phyloP scores from a whole-genome alignment of 1,284 basidiomycete genomes.

The Caloboletus inedulis region DNA sequence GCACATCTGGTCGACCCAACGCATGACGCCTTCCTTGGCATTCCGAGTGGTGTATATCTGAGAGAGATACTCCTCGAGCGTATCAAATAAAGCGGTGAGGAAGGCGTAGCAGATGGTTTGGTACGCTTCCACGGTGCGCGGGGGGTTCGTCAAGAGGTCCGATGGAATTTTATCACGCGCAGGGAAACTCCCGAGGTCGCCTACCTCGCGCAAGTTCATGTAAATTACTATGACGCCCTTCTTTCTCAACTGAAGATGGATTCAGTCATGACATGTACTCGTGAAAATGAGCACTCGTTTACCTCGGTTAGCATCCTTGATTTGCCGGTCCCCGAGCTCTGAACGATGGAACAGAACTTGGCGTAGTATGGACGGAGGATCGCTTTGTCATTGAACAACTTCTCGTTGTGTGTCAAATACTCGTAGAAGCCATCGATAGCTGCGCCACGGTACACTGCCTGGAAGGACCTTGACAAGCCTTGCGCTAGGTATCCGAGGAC shows the following conservation, averaged over 20 bases:
- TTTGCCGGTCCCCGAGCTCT: too few relatives aligned
- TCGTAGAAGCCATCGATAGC: background rate
- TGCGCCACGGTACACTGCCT: background rate
- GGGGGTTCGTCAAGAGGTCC: conserved; percentile 5
- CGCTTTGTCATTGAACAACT: background rate
- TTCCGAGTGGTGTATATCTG: background rate
- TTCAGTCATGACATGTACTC: background rate
- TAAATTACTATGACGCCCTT: conserved; percentile 8
- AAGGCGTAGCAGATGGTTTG: conserved; percentile 5
- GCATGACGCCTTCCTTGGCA: background rate
- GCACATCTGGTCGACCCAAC: background rate
- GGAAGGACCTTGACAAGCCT: background rate
- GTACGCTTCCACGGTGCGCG: background rate
- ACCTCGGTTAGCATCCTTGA: background rate
- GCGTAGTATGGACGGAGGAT: too few relatives aligned
- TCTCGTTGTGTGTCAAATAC: background rate
- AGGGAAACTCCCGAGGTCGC: conserved; percentile 20
- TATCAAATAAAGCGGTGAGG: conserved; percentile 14
- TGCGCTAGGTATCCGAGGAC: background rate
- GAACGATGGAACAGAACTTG: background rate
- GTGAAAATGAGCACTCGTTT: background rate
- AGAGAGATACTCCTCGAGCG: conserved; percentile 1
- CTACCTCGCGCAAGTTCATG: conserved; percentile 14
- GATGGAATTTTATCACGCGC: conserved; percentile 8
- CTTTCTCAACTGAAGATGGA: too few relatives aligned